Conservation (phyloP, 805 yeast species). For the Wickerhamiella azymoides region DNA sequence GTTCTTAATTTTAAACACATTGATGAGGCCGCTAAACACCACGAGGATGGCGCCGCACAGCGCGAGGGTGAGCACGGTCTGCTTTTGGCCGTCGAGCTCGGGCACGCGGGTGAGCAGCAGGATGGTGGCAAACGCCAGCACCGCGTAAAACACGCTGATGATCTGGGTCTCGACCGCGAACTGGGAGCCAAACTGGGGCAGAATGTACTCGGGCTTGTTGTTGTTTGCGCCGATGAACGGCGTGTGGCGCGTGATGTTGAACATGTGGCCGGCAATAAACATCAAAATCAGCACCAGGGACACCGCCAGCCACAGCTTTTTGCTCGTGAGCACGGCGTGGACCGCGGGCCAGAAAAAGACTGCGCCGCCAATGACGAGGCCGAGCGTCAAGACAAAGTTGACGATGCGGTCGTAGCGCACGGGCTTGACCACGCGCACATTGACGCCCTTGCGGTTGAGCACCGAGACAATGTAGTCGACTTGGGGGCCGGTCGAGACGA, state of each 20-base stretch:
- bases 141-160: conserved; percentile 44
- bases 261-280: conserved; percentile 87
- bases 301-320: conserved; percentile 57
- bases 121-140: conserved; percentile 46
- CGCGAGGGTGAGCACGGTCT: conserved; percentile 35
- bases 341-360: conserved; percentile 24
- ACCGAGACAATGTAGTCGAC: conserved; percentile 18
- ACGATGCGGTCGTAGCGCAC: conserved; percentile 20
- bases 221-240: conserved; percentile 33
- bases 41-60: conserved; percentile 36
- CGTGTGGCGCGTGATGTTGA: conserved; percentile 65
- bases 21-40: conserved; percentile 48
- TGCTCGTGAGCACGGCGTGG: conserved; percentile 32
- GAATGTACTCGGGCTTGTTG: conserved; percentile 38
- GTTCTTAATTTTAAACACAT: conserved; percentile 56
- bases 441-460: conserved; percentile 16
- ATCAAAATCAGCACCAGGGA: conserved; percentile 51
- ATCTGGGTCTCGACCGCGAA: conserved; percentile 83
- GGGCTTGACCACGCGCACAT: conserved; percentile 23
- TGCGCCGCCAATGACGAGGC: conserved; percentile 9
- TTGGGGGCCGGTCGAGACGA: conserved; percentile 18
- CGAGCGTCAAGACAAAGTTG: conserved; percentile 12
- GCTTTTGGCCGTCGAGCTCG: conserved; percentile 31
- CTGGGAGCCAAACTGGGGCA: conserved; percentile 61
- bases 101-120: conserved; percentile 48